Conservation (phyloP, 108 stramenopile genomes). For the Hondaea fermentalgiana region DNA sequence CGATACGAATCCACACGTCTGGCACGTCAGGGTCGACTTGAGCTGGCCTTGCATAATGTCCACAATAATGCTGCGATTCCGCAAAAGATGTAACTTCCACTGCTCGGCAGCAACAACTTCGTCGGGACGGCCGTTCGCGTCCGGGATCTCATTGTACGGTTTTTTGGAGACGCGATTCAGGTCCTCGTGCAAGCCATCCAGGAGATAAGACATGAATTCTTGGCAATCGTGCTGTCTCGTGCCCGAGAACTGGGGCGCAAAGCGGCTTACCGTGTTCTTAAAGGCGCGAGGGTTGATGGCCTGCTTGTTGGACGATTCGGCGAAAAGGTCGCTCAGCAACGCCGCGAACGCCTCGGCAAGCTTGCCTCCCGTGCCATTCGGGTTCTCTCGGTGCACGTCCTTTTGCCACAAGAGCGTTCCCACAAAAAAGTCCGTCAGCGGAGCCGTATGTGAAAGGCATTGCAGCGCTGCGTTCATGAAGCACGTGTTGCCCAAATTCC, state of each 20-base stretch:
- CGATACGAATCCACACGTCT: conserved; percentile 52
- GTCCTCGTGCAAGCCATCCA: conserved; percentile 85
- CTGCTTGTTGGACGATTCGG: conserved; percentile 51
- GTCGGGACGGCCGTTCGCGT: conserved; percentile 41
- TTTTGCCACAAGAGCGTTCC: conserved; percentile 56
- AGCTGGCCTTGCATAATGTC: conserved; percentile 94
- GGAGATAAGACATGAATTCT: conserved; percentile 75
- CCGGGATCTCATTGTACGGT: conserved; percentile 73
- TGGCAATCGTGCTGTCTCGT: conserved; percentile 94
- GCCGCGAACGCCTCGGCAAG: conserved; percentile 80
- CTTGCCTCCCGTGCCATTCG: conserved; percentile 81
- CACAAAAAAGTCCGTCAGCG: background rate
- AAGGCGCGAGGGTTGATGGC: conserved; percentile 67
- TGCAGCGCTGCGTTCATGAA: conserved; percentile 27
- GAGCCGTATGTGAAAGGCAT: background rate
- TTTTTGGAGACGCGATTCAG: conserved; percentile 83
- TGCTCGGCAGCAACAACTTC: conserved; percentile 67
- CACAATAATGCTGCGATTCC: conserved; percentile 76
- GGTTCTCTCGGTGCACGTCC: conserved; percentile 75
- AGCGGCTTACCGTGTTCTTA: conserved; percentile 59
- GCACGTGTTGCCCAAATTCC: conserved; percentile 22
- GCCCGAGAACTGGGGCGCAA: conserved; percentile 73
- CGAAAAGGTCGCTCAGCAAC: conserved; percentile 69
- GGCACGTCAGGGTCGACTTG: conserved; percentile 65
- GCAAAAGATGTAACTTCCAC: conserved; percentile 69